Percentiles rank a stretch among this genome's conserved stretches.
Conservation (phyloP, 331 rosid genomes). For the Spiraea crenata region DNA sequence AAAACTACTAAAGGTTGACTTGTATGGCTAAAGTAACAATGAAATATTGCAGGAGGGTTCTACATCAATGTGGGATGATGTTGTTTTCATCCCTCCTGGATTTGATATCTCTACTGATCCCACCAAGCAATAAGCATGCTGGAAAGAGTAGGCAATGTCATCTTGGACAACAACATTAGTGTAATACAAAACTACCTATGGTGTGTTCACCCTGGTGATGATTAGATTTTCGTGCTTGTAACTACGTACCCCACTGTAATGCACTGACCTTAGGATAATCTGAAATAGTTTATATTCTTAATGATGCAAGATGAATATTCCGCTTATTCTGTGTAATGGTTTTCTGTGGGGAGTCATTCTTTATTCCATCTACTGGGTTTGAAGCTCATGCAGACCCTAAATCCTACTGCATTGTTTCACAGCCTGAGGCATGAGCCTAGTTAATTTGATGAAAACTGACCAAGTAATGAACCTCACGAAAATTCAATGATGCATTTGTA, state of each 20-base stretch:
- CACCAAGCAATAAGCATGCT: constrained; percentile 29
- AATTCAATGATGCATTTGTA: too few species aligned
- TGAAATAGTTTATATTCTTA: not conserved
- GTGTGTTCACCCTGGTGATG: not conserved
- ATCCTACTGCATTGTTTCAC: too few species aligned
- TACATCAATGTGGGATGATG: constrained; percentile 60
- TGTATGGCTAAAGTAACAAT: not conserved
- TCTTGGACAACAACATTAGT: not conserved
- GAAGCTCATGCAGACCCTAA: too few species aligned
- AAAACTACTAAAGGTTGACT: not conserved
- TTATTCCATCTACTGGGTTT: too few species aligned
- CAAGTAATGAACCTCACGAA: too few species aligned
- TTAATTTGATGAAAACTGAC: too few species aligned
- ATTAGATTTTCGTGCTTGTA: not conserved
- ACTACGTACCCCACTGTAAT: not conserved
- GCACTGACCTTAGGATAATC: not conserved
- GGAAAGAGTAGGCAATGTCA: constrained; percentile 13
- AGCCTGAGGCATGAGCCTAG: too few species aligned
- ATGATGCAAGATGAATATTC: not conserved
- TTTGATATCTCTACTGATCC: constrained; percentile 70
- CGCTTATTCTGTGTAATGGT: too few species aligned
- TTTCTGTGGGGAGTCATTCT: too few species aligned
- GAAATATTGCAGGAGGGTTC: constrained; percentile 65
- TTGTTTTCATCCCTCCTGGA: constrained; percentile 91
- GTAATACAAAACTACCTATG: not conserved